A percentile compares a stretch with the other conserved stretches of the same genome.
phyloP scores from a whole-genome alignment of 2,329 filamentous ascomycete genomes.

The Phaeomoniella chlamydospora region DNA sequence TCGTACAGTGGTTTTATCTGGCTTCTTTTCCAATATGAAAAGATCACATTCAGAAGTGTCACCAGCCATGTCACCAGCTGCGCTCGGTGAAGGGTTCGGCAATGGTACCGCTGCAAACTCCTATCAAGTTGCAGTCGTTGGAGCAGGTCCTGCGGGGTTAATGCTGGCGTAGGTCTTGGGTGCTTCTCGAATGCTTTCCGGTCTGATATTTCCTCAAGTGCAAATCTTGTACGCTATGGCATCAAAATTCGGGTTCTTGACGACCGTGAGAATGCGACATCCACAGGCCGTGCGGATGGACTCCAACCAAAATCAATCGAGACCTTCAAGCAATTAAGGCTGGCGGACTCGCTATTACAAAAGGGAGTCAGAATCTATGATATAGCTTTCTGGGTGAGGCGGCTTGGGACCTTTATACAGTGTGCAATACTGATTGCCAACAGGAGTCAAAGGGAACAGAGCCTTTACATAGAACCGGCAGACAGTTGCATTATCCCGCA shows the following conservation, averaged over 20 bases:
- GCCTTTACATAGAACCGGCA: conserved; percentile 44
- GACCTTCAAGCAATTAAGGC: conserved; percentile 59
- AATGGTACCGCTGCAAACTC: conserved; percentile 35
- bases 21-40: neutral
- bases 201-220: conserved; percentile 30
- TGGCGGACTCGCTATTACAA: conserved; percentile 49
- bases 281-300: conserved; percentile 33
- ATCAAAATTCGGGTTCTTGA: conserved; percentile 35
- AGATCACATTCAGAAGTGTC: conserved; percentile 64
- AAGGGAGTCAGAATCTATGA: conserved; percentile 56
- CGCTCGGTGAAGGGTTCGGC: neutral
- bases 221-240: conserved; percentile 17
- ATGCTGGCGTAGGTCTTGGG: conserved; percentile 37
- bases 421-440: conserved; percentile 50
- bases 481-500: conserved; percentile 53
- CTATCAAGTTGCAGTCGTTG: conserved; percentile 43
- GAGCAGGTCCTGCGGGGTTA: conserved; percentile 34
- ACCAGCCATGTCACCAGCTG: conserved; percentile 53
- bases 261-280: conserved; percentile 15
- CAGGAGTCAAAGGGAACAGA: conserved; percentile 39
- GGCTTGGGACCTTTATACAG: conserved; percentile 43
- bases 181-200: conserved; percentile 59
- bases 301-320: conserved; percentile 54
- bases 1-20: neutral
- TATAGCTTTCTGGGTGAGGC: conserved; percentile 44